Base-by-base conservation (phyloP, 192 early-diverging fungal species). In the Dispira parvispora region DNA sequence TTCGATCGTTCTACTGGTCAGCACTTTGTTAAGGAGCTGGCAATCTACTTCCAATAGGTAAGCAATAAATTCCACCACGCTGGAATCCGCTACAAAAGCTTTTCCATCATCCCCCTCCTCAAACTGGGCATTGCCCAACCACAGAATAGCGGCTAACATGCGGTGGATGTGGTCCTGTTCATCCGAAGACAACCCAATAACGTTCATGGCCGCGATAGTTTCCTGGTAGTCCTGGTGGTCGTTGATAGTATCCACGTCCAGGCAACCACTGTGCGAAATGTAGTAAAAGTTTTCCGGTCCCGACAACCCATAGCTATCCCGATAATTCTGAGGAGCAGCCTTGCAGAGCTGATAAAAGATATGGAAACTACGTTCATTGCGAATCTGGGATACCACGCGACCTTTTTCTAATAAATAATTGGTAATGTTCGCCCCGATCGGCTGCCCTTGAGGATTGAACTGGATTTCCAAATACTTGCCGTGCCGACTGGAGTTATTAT, bases 391-490 rank as follows among this genome's bases (percentile, higher is more conserved):
- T 42, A 99, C 94, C 13, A 99, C 93, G 47, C 96, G 88, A 50
- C 84, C 86, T 85, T 97, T 97, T 71, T 98, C 95, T 12, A 98
- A 78, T 63, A 98, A 73, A 68, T 97, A 98, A 75, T 99, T 99
- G 58, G 92, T 94, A 64, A 99, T 96, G 62, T 92, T 84, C 25
- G 94, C 96, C 53, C 96, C 96, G 45, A 92, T 85, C 26, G 96
- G 96, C 63, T 92, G 88, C 46, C 91, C 94, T 62, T 88, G 81
- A 8, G 77, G 65, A 68, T 88, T 92, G 70, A 99, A 99, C 71
- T 93, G 88, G 71, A 99, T 98, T 74, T 99, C 96, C 64, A 99
- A 84, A 69, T 99, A 99, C 74, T 99, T 99, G 46, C 96, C 95
- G 68, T 96, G 95, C 50, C 96, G 87, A 82, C 87, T 90, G 18